Conservation (phyloP, 228 moss, liverwort and hornwort species). For the Sphagnum magellanicum region DNA sequence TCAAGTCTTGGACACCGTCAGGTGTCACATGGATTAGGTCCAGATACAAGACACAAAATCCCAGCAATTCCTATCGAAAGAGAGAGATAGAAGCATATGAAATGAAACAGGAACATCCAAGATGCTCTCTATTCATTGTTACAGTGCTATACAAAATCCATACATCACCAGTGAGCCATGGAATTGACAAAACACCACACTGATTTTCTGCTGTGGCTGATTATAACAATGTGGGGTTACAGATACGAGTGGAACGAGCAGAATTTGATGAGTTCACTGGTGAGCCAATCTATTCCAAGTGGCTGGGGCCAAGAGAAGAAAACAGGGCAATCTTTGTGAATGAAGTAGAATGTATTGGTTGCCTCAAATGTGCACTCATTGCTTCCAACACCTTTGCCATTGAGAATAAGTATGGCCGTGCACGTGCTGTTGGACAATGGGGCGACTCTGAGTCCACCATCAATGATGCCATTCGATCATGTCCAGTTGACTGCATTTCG, state of each 20-base stretch:
- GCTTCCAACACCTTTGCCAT: constrained; percentile 86
- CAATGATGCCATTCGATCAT: constrained; percentile 74
- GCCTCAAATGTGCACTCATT: constrained; percentile 89
- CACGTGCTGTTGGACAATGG: constrained; percentile 90
- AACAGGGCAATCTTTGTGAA: constrained; percentile 86
- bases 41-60: neutral
- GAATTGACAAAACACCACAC: too few relatives aligned
- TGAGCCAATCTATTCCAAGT: constrained; percentile 82
- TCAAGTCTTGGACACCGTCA: too few relatives aligned
- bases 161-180: too few relatives aligned
- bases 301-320: constrained; percentile 69
- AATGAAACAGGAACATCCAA: too few relatives aligned
- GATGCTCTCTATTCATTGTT: too few relatives aligned
- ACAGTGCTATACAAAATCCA: too few relatives aligned
- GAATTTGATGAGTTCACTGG: constrained; percentile 81
- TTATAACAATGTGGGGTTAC: neutral
- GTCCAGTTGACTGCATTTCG: constrained; percentile 98
- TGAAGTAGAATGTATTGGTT: constrained; percentile 85
- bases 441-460: constrained; percentile 70
- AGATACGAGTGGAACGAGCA: constrained; percentile 63
- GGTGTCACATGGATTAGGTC: too few relatives aligned
- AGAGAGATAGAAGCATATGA: neutral
- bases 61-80: neutral
- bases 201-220: too few relatives aligned
- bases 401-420: constrained; percentile 74